These are phyloP conservation scores for Cerioporus squamosus DNA, from an alignment of 1,284 basidiomycete species.

Conservation along the genomic window DNA sequence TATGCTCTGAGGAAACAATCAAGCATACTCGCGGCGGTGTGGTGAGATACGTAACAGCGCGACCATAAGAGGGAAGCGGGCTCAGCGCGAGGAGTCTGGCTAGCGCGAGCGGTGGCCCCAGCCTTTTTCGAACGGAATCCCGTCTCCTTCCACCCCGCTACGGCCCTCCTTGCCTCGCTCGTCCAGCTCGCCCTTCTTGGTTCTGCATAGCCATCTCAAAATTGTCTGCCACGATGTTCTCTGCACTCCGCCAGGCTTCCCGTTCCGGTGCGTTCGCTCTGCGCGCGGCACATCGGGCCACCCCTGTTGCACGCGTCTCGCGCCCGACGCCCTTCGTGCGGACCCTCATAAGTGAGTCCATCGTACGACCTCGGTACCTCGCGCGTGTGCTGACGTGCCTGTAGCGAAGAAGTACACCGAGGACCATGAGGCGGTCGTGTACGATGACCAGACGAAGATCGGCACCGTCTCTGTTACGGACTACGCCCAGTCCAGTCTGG, in stretches of 20 bases:
- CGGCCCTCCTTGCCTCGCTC: background rate
- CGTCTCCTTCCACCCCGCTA: constrained; percentile 10
- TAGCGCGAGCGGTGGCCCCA: constrained; percentile 10
- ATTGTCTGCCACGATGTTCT: constrained; percentile 24
- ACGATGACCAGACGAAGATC: constrained; percentile 80
- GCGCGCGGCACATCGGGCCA: constrained; percentile 28
- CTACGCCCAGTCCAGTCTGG: constrained; percentile 91
- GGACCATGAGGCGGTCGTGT: constrained; percentile 91
- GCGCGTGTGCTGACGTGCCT: background rate
- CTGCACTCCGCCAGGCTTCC: constrained; percentile 35
- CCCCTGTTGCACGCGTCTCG: constrained; percentile 19
- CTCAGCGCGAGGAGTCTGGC: background rate
- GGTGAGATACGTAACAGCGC: constrained; percentile 17
- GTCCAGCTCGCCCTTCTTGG: background rate
- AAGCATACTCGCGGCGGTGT: background rate
- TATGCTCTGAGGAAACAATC: constrained; percentile 4
- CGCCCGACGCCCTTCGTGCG: constrained; percentile 33
- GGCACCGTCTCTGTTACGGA: constrained; percentile 92
- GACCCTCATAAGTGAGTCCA: constrained; percentile 43
- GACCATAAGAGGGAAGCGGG: constrained; percentile 22
- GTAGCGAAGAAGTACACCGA: constrained; percentile 83
- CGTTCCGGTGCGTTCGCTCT: constrained; percentile 30
- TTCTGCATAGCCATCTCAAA: background rate
- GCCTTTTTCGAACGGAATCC: constrained; percentile 17
- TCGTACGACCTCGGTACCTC: background rate